Base-by-base conservation (phyloP, 805 yeast species). In the Yarrowia sp. region DNA sequence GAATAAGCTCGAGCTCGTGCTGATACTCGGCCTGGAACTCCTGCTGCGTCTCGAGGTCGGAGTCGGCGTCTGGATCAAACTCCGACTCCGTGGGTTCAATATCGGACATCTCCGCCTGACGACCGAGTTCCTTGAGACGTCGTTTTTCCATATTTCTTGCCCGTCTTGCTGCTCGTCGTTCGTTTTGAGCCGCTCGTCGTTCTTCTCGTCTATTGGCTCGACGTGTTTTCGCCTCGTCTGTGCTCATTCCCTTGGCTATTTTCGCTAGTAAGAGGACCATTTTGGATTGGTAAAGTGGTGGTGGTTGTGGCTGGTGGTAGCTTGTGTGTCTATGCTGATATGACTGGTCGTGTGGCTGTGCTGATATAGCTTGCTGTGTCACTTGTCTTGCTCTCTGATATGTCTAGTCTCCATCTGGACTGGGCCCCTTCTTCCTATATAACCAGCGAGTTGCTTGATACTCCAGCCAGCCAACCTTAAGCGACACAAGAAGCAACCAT, bases 91-190 rank as follows among this genome's bases (percentile, higher is more conserved):
- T 32, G 19, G 56, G 38, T 19, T 49, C 56, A 8, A 32, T 17
- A 12, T 49, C 56, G 10, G 56, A 49, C 56, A 51, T 33, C 33
- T 51, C 58, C 2, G 41, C 32, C 8, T 14, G 19, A 4, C 56
- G 40, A 21, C 56, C 56, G 3, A 49, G 58, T 16, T 21, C 58
- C 58, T 51, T 51, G 58, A 51, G 58, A 6, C 58, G 41, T 33
- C 41, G 3, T 14, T 51, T 51, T 19, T 51, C 58, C 12, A 22
- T 51, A 9, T 51, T 51, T 2, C 41, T 14, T 11, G 58, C 58
- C 22, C 41, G 16, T 22, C 58, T 28, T 4, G 41, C 40, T 2
- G 58, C 58, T 4, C 58, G 40, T 10, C 58, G 41, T 6, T 51
- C 58, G 22, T 51, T 33, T n/a, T 51, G 58, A 0, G 58, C 58